Base-by-base conservation (phyloP, 2,329 filamentous ascomycete genomes). In the Curvularia hawaiiensis region DNA sequence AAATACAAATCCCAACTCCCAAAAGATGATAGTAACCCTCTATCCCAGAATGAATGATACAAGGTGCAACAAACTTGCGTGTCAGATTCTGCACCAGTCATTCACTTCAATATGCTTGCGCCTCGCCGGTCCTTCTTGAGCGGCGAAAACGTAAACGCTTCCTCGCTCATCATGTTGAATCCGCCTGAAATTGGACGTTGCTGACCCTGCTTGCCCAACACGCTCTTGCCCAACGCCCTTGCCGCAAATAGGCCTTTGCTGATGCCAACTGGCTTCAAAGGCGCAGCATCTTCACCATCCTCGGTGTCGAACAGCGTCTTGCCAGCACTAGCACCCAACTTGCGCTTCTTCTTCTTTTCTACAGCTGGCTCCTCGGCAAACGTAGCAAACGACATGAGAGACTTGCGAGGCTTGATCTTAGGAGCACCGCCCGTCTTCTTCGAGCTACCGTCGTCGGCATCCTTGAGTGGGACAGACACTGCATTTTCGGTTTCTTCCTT, bases 251-350 rank as follows among this genome's bases (percentile, higher is more conserved):
- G 53, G 0, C 75, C 74, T 47, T 74, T 75, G 16, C 73, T 71
- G 22, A 68, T 63, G 11, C 60, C 67, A 6, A 71, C 70, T 12
- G 75, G 70, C 54, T 76, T 77, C n/a, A 63, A 54, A 12, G 70
- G 67, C 46, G 62, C 50, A 14, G 46, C 70, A 26, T 69, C 72
- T n/a, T 77, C 75, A 24, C 63, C 68, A 14, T 71, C 75, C 9
- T 67, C 67, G 16, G 60, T 56, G 57, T 90, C 88, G 65, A 94
- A 91, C 6, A 95, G 72, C 3, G 86, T 90, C 65, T 79, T 82
- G 62, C 86, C 85, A 47, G 84, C 60, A 26, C 60, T 79, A 4
- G 88, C 86, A 1, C 90, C 80, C 5, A 91, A 78, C 76, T 91
- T 93, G 61, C 89, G 85, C 80, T 89, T 92, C 82, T 89, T 74